Evolutionary conservation across 768 basidiomycete species (phyloP), one percentile per base, ranked within the genome.

Genomic region (Xerocomus spinulosus): DNA sequence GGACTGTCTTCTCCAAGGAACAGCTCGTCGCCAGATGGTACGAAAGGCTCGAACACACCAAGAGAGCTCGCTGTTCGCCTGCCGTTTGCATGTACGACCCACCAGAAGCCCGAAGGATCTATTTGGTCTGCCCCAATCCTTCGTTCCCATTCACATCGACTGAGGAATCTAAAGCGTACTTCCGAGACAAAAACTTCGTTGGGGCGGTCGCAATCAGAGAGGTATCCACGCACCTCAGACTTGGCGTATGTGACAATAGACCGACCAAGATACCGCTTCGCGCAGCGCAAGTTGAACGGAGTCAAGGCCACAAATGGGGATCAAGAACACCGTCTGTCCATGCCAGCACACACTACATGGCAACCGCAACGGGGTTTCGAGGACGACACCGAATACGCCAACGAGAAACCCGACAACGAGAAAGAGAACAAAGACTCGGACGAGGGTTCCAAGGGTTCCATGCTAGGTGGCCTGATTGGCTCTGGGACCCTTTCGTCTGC

Each of bases 131-230:
- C 50, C 15, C 49, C 53, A 9, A 53, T 63, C 39, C 59, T 61
- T 28, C 63, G 66, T 32, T 61, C 63, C 13, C 54, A 55, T 15
- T 63, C 63, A 4, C 66, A 63, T 26, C 50, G 56, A 33, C 44
- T 53, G 17, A 20, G 18, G 28, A 43, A 32, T 25, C 15, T 49
- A 18, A 28, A 12, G 17, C 20, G 34, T 21, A 9, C 25, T 8
- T 15, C 32, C 3, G 42, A 41, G 42, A 33, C 32, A 32, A 48
- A 48, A 3, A n/a, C 23, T 5, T 13, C 40, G 7, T 42, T 63
- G 30, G 54, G 46, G 30, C 55, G 63, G n/a, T 62, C 62, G n/a
- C 55, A 50, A 17, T 64, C 62, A 18, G 62, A 57, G 28, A 59
- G 40, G 34, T 49, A 60, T 18, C 52, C 62, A 14, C 54, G 49